Base-by-base conservation (phyloP, 345 rosid genomes). In the Durio zibethinus region DNA sequence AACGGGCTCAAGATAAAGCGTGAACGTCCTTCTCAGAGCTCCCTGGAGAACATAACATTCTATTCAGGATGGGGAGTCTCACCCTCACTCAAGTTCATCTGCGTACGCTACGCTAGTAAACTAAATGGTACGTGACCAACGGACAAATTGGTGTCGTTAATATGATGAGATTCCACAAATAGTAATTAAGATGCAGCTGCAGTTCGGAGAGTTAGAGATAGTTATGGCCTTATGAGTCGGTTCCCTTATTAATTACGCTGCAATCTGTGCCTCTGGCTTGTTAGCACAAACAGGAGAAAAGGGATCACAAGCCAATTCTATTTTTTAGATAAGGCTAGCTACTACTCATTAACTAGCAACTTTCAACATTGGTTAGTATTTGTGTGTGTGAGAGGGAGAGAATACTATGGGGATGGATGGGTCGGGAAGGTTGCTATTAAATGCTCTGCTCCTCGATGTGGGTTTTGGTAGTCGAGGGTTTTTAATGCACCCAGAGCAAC, bases 401-500 rank as follows among this genome's bases (percentile, higher is more conserved):
- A 76, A 73, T 27, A 76, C 36, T 77, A 64, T 59, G 76, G 81
- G 54, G 80, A 59, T 54, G 54, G 80, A 59, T 54, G 74, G 80
- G 80, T 81, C 40, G 69, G 38, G 76, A 47, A 27, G 31, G 75
- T 62, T 36, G 54, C 20, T 38, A 85, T 80, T 85, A 60, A 85
- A 85, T 85, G 85, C 79, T 53, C 47, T 78, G 78, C 65, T 74
- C 80, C 85, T 80, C 29, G 77, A 52, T 76, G 62, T 52, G 73
- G 74, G 57, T 80, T 48, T 78, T 79, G 83, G 80, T 74, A 69
- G 82, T 61, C 78, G 56, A 71, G 70, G 45, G 77, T 67, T 78
- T 80, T 85, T 67, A 85, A 80, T 85, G 82, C 87, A 27, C 78
- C 60, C 65, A 21, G 81, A 53, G 80, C 72, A 47, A 64, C 62